phyloP scores from a whole-genome alignment of 2,329 filamentous ascomycete species.

The Arthroderma sp. region DNA sequence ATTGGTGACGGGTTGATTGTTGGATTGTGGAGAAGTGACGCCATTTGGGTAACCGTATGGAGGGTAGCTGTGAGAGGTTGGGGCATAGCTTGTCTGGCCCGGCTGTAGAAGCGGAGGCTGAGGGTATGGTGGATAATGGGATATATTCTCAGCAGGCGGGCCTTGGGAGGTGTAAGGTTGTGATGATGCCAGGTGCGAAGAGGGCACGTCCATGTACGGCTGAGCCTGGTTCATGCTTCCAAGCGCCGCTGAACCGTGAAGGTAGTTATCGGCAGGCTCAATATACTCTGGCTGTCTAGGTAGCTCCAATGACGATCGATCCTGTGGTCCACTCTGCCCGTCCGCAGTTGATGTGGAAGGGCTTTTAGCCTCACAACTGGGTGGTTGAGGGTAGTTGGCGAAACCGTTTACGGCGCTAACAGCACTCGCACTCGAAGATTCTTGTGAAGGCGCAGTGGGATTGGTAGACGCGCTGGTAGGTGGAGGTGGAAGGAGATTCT shows the following conservation, averaged over 20 bases:
- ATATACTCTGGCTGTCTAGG: slow-evolving; percentile 23
- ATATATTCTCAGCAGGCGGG: slow-evolving; percentile 58
- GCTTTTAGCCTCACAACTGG: slow-evolving; percentile 46
- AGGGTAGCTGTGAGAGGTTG: slow-evolving; percentile 43
- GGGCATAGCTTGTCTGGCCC: slow-evolving; percentile 54
- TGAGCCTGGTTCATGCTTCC: slow-evolving; percentile 67
- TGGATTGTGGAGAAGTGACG: slow-evolving; percentile 64
- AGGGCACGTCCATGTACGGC: slow-evolving; percentile 73
- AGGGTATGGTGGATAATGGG: slow-evolving; percentile 63
- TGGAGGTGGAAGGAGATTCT: slow-evolving; percentile 25
- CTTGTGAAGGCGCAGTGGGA: slow-evolving; percentile 54
- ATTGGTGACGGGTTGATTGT: slow-evolving; percentile 54
- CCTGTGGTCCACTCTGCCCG: slow-evolving; percentile 37
- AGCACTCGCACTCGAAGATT: slow-evolving; percentile 39
- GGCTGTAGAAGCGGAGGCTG: slow-evolving; percentile 66
- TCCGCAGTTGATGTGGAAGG: slow-evolving; percentile 48
- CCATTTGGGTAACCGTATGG: slow-evolving; percentile 66
- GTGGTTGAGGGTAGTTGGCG: slow-evolving; percentile 40
- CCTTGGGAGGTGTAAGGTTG: slow-evolving; percentile 64
- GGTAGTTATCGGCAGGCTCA: slow-evolving; percentile 29
- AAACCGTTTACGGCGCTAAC: slow-evolving; percentile 44
- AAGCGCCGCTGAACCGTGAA: slow-evolving; percentile 25
- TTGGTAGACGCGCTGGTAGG: slow-evolving; percentile 39
- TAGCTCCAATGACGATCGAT: slow-evolving; percentile 23
- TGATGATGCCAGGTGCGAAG: slow-evolving; percentile 62